These are phyloP conservation scores for Capsicum pubescens DNA, from an alignment of 257 asterid species.

Conservation along the genomic window DNA sequence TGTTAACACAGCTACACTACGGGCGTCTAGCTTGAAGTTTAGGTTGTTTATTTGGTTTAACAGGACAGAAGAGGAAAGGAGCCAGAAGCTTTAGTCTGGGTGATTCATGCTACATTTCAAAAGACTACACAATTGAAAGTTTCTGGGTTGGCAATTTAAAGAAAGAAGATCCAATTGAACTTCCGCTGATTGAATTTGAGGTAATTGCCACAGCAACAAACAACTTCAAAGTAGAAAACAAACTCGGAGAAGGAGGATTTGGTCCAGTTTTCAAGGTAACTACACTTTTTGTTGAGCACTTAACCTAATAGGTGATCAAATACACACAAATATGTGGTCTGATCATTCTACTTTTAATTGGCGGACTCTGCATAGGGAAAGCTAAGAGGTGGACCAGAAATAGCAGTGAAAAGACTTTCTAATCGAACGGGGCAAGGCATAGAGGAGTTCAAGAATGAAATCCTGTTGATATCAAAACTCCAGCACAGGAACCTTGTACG, in stretches of 20 bases:
- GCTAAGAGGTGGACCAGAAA: constrained; percentile 33
- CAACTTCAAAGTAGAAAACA: constrained; percentile 35
- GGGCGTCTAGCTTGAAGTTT: background rate
- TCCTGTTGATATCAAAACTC: constrained; percentile 40
- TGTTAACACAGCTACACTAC: background rate
- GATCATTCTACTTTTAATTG: background rate
- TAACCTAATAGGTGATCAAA: background rate
- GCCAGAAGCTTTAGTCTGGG: background rate
- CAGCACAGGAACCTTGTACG: constrained; percentile 47
- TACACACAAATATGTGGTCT: background rate
- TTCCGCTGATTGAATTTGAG: constrained; percentile 35
- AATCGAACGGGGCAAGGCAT: constrained; percentile 45
- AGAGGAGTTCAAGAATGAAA: constrained; percentile 44
- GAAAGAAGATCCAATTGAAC: constrained; percentile 26
- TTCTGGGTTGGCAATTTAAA: constrained; percentile 18
- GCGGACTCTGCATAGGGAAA: constrained; percentile 29
- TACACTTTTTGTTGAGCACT: background rate
- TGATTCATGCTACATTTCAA: constrained; percentile 23
- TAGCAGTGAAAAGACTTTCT: constrained; percentile 49
- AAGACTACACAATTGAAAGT: constrained; percentile 23
- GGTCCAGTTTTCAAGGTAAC: constrained; percentile 43
- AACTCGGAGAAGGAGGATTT: constrained; percentile 44
- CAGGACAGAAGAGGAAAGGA: constrained; percentile 18
- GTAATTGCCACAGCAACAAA: constrained; percentile 33
- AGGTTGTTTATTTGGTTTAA: background rate